Conservation (phyloP, 371 early-diverging fungal genomes). For the Blakeslea trispora region DNA sequence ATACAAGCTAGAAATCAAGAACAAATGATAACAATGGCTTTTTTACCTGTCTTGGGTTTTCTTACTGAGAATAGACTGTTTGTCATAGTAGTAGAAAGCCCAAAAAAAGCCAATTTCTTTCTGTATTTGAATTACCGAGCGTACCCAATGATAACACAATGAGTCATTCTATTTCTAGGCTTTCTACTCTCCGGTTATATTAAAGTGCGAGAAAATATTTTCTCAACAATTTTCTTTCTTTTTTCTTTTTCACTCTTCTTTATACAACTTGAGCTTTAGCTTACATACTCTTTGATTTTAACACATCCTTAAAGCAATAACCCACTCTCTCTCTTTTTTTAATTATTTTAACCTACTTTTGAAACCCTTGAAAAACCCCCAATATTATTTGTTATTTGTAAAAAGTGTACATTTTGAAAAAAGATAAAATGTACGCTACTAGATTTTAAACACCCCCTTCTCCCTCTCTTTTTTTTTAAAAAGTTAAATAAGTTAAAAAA, state of each 20-base stretch:
- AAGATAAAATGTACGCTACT: constrained; percentile 25
- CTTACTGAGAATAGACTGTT: too few species aligned
- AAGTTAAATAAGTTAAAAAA: too few species aligned
- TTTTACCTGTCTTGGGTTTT: too few species aligned
- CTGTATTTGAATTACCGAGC: too few species aligned
- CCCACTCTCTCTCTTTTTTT: constrained; percentile 1
- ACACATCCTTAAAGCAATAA: not conserved
- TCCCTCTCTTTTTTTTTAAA: constrained; percentile 12
- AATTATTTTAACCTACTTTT: constrained; percentile 2
- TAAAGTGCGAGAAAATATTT: too few species aligned
- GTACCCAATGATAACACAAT: not conserved
- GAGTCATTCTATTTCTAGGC: too few species aligned
- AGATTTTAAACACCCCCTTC: constrained; percentile 20
- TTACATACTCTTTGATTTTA: not conserved
- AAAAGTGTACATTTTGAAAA: constrained; percentile 23
- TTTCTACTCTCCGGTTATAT: too few species aligned
- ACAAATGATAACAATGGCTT: not conserved
- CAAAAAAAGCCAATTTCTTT: too few species aligned
- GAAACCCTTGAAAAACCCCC: constrained; percentile 18
- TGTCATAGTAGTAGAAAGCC: too few species aligned
- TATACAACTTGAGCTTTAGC: not conserved
- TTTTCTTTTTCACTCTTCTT: not conserved
- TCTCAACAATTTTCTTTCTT: not conserved
- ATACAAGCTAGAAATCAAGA: too few species aligned
- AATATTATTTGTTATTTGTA: constrained; percentile 3